Conservation (phyloP, 106 monocot species). For the Posidonia australis region DNA sequence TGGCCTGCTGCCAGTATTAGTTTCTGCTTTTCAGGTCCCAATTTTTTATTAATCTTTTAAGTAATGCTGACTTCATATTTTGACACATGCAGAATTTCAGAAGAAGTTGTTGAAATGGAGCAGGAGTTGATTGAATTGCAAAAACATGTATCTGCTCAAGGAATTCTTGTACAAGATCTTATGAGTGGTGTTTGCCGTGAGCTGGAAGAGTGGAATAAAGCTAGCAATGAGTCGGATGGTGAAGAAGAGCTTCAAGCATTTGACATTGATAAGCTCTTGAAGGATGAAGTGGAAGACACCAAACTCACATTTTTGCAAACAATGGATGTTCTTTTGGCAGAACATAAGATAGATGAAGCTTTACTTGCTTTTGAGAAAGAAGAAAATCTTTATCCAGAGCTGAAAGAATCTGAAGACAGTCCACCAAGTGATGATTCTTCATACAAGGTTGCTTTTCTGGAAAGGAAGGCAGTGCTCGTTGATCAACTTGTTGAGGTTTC, state of each 20-base stretch:
- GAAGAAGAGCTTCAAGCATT: slow-evolving; percentile 30
- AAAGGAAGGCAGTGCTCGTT: slow-evolving; percentile 67
- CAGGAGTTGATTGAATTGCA: slow-evolving; percentile 86
- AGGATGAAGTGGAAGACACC: slow-evolving; percentile 29
- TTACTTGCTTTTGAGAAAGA: slow-evolving; percentile 52
- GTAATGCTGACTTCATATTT: neutral
- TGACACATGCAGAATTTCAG: slow-evolving; percentile 59
- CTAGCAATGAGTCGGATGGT: slow-evolving; percentile 21
- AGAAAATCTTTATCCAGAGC: slow-evolving; percentile 33
- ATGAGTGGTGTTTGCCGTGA: slow-evolving; percentile 80
- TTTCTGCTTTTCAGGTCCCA: neutral
- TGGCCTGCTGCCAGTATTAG: neutral
- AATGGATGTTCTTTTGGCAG: slow-evolving; percentile 68
- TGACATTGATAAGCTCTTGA: slow-evolving; percentile 34
- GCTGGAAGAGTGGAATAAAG: slow-evolving; percentile 71
- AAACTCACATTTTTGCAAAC: slow-evolving; percentile 53
- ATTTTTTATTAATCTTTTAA: neutral
- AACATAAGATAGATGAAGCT: slow-evolving; percentile 82
- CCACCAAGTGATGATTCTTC: slow-evolving; percentile 29
- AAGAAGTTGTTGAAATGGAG: slow-evolving; percentile 90
- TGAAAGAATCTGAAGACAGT: slow-evolving; percentile 29
- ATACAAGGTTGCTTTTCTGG: slow-evolving; percentile 37
- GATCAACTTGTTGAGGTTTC: slow-evolving; percentile 64
- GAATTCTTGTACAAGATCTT: slow-evolving; percentile 94
- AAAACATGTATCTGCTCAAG: slow-evolving; percentile 86